A percentile compares a stretch with the other conserved stretches of the same genome.
phyloP scores from a whole-genome alignment of 2,329 filamentous ascomycete species.

The Cercospora janseana region DNA sequence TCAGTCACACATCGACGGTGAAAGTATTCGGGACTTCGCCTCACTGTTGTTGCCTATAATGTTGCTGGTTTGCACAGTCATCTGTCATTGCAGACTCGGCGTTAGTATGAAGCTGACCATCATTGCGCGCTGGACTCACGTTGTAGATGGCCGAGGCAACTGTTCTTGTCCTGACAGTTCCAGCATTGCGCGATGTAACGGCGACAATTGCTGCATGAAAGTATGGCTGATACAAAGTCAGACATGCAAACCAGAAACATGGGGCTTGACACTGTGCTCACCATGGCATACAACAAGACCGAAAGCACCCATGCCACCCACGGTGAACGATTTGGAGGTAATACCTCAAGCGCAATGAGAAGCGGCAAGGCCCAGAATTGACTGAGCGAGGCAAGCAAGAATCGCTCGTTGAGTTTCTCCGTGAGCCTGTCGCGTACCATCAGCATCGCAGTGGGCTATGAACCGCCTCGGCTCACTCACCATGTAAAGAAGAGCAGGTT shows the following conservation, averaged over 20 bases:
- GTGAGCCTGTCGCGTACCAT: constrained; percentile 38
- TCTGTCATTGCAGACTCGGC: no score
- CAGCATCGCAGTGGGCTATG: background rate
- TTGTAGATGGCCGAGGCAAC: constrained; percentile 62
- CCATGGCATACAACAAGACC: constrained; percentile 40
- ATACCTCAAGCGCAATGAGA: constrained; percentile 40
- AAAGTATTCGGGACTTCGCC: constrained; percentile 35
- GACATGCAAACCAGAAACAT: background rate
- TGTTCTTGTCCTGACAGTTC: constrained; percentile 60
- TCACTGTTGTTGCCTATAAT: constrained; percentile 36
- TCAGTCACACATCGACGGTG: constrained; percentile 9
- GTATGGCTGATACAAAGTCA: constrained; percentile 35
- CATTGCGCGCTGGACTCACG: no score
- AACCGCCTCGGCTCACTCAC: background rate
- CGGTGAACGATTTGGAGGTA: constrained; percentile 38
- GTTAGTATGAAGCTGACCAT: no score
- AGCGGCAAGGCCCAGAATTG: constrained; percentile 44
- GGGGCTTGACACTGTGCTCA: background rate
- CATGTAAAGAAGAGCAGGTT: constrained; percentile 49
- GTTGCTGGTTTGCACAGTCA: constrained; percentile 43
- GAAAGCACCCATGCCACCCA: constrained; percentile 43
- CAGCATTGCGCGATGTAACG: constrained; percentile 62
- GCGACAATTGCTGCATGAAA: constrained; percentile 60
- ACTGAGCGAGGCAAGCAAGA: constrained; percentile 49
- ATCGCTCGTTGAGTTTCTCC: constrained; percentile 53